Conservation (phyloP, 1,284 basidiomycete species). For the Kwoniella shivajii region DNA sequence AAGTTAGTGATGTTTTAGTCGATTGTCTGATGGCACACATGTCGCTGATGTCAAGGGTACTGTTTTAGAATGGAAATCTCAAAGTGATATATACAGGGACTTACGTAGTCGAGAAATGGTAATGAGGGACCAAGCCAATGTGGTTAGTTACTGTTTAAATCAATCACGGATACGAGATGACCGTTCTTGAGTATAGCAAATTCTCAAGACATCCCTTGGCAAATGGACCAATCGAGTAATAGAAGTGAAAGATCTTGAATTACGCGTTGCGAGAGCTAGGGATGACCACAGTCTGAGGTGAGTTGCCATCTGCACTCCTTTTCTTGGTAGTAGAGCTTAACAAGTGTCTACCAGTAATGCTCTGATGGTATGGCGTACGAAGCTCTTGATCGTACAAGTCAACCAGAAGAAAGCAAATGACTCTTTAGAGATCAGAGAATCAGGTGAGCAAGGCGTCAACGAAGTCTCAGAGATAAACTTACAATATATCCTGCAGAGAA, state of each 20-base stretch:
- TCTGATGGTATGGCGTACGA: constrained; percentile 1
- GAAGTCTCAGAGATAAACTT: neutral
- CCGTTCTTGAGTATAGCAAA: constrained; percentile 1
- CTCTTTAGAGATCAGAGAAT: constrained; percentile 13
- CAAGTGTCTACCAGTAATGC: constrained; percentile 1
- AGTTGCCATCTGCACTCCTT: neutral
- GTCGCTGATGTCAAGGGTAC: neutral
- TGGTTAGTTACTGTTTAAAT: constrained; percentile 15
- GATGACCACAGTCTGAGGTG: constrained; percentile 11
- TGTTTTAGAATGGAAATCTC: constrained; percentile 17
- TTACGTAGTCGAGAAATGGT: constrained; percentile 6
- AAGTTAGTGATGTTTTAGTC: constrained; percentile 6
- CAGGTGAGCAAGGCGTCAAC: neutral
- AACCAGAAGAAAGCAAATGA: constrained; percentile 16
- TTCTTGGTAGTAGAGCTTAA: neutral
- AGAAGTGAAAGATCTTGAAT: constrained; percentile 45
- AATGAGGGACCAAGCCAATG: constrained; percentile 21
- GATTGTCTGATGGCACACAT: neutral
- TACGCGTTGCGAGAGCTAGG: constrained; percentile 32
- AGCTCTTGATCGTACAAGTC: neutral
- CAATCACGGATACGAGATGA: neutral
- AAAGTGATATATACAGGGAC: neutral
- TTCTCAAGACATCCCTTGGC: constrained; percentile 19
- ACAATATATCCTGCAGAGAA: constrained; percentile 20
- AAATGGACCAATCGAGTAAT: constrained; percentile 44